Percentiles rank a stretch among this genome's conserved stretches.
These are phyloP conservation scores for Cephalotrichum gorgonifer DNA, from an alignment of 2,329 filamentous ascomycete genomes.

Conservation along the genomic window DNA sequence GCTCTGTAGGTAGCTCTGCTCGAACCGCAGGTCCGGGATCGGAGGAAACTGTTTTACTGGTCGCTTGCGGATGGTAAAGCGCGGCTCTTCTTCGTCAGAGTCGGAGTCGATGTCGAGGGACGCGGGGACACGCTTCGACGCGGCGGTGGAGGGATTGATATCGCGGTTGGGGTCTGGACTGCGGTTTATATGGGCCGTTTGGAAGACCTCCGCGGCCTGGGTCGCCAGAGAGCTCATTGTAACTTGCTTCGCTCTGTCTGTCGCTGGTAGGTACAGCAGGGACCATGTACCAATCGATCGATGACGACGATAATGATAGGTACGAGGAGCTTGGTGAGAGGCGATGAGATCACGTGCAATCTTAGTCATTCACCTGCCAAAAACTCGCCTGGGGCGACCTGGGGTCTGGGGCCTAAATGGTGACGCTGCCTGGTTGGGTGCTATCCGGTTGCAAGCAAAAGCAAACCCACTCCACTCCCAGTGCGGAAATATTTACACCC, in stretches of 20 bases:
- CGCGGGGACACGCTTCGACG: constrained; percentile 32
- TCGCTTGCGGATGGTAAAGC: constrained; percentile 50
- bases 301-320: neutral
- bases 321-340: neutral
- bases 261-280: constrained; percentile 6
- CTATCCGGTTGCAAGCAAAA: too few species aligned
- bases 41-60: constrained; percentile 37
- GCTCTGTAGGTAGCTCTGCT: constrained; percentile 94
- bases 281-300: neutral
- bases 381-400: too few species aligned
- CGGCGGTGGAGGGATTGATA: constrained; percentile 68
- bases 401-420: too few species aligned
- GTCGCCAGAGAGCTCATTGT: constrained; percentile 46
- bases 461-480: too few species aligned
- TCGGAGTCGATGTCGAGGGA: constrained; percentile 15
- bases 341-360: neutral
- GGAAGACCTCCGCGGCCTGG: constrained; percentile 68
- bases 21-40: constrained; percentile 85
- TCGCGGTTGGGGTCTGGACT: constrained; percentile 65
- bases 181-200: constrained; percentile 67
- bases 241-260: neutral
- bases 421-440: too few species aligned
- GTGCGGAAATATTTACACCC: too few species aligned
- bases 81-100: constrained; percentile 56
- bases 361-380: too few species aligned